These are phyloP conservation scores for Cladobotryum protrusum DNA, from an alignment of 2,329 filamentous ascomycete species.

Conservation along the genomic window DNA sequence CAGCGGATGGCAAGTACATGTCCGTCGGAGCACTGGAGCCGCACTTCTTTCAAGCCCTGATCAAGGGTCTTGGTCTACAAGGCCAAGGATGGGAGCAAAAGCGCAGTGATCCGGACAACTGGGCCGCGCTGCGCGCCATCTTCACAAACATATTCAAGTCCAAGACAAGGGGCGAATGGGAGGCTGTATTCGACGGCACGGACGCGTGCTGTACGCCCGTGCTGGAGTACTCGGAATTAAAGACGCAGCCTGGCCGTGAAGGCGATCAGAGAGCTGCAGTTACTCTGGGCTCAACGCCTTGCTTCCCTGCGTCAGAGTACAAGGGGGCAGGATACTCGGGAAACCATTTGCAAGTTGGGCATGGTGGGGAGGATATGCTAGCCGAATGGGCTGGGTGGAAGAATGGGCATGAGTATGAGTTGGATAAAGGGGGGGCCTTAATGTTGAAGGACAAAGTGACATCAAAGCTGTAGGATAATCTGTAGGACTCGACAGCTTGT, in stretches of 20 bases:
- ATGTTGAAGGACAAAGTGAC: conserved; percentile 33
- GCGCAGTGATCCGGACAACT: conserved; percentile 55
- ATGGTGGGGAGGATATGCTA: conserved; percentile 66
- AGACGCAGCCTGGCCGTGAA: conserved; percentile 41
- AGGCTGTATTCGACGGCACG: conserved; percentile 76
- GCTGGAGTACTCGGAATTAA: conserved; percentile 66
- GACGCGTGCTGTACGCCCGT: conserved; percentile 94
- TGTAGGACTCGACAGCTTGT: no score
- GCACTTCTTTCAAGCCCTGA: conserved; percentile 67
- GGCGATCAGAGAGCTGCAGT: conserved; percentile 68
- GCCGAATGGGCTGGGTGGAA: conserved; percentile 72
- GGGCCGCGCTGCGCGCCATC: conserved; percentile 58
- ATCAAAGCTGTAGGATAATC: conserved; percentile 26
- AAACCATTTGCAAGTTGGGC: conserved; percentile 54
- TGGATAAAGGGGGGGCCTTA: conserved; percentile 55
- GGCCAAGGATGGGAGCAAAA: conserved; percentile 43
- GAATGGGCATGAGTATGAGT: conserved; percentile 61
- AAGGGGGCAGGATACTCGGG: conserved; percentile 57
- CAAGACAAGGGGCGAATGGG: conserved; percentile 75
- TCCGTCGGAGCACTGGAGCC: conserved; percentile 88
- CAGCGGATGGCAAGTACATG: conserved; percentile 70
- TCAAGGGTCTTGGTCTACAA: conserved; percentile 60
- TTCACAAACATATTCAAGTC: conserved; percentile 60
- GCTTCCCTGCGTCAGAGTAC: conserved; percentile 17
- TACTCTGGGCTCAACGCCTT: conserved; percentile 63